phyloP scores from a whole-genome alignment of 371 early-diverging fungal genomes.

The Mucor plumbeus region DNA sequence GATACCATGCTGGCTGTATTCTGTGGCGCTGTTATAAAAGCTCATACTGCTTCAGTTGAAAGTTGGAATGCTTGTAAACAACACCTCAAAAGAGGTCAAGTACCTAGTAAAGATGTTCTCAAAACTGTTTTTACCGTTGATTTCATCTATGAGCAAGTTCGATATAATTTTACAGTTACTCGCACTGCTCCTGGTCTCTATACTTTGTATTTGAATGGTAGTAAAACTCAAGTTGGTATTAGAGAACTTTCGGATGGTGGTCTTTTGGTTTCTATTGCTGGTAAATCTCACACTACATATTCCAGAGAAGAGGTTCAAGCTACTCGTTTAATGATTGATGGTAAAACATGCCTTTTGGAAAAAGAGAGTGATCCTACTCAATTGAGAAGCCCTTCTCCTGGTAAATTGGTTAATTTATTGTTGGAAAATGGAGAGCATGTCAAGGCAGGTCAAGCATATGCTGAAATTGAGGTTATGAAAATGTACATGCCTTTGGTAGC shows the following conservation, averaged over 20 bases:
- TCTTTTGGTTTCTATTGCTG: conserved; percentile 87
- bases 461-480: conserved; percentile 99
- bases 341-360: conserved; percentile 93
- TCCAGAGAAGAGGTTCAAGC: conserved; percentile 89
- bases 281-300: conserved; percentile 91
- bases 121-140: conserved; percentile 80
- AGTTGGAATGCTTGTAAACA: conserved; percentile 69
- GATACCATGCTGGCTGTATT: conserved; percentile 89
- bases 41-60: conserved; percentile 62
- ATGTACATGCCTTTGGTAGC: conserved; percentile 98
- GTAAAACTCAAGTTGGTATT: conserved; percentile 80
- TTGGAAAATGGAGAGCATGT: conserved; percentile 93
- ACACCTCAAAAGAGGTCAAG: conserved; percentile 90
- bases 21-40: conserved; percentile 92
- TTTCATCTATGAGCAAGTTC: conserved; percentile 89
- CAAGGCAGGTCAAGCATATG: conserved; percentile 88
- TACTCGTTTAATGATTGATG: conserved; percentile 88
- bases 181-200: conserved; percentile 83
- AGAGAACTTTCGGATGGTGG: conserved; percentile 92
- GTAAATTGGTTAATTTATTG: conserved; percentile 93
- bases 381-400: conserved; percentile 95
- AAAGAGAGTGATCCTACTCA: conserved; percentile 96
- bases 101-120: conserved; percentile 79
- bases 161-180: conserved; percentile 86
- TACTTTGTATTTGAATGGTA: conserved; percentile 82